These are phyloP conservation scores for Leptoxyphium fumago DNA, from an alignment of 2,329 filamentous ascomycete genomes.

Conservation along the genomic window DNA sequence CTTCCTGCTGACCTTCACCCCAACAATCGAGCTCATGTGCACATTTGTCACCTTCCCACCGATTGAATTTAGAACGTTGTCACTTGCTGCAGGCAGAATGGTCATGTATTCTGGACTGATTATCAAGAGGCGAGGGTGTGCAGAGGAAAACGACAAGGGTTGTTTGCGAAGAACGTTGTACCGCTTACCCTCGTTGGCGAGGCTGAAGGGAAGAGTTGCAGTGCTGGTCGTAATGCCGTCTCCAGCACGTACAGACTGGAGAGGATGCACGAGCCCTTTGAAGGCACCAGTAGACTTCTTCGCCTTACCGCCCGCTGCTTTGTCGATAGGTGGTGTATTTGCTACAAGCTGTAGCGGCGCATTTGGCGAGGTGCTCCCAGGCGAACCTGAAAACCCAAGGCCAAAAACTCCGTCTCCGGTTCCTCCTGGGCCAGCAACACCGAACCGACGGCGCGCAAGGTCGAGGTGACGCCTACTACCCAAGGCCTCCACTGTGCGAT, in stretches of 20 bases:
- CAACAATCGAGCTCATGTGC: constrained; percentile 68
- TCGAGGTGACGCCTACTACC: constrained; percentile 63
- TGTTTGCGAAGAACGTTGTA: constrained; percentile 73
- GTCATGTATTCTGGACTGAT: constrained; percentile 81
- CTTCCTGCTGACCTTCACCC: constrained; percentile 65
- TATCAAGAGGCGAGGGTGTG: constrained; percentile 60
- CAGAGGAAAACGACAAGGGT: constrained; percentile 63
- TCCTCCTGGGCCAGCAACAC: constrained; percentile 31
- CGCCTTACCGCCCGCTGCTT: constrained; percentile 15
- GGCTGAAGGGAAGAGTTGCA: constrained; percentile 23
- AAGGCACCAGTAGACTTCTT: constrained; percentile 7
- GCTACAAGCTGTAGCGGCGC: constrained; percentile 42
- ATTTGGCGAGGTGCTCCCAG: constrained; percentile 56
- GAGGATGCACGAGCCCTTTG: constrained; percentile 43
- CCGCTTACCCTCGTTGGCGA: constrained; percentile 35
- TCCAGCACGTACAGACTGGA: constrained; percentile 38
- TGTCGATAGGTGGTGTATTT: constrained; percentile 21
- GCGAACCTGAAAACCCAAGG: constrained; percentile 52
- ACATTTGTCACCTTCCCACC: constrained; percentile 60
- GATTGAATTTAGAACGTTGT: constrained; percentile 10
- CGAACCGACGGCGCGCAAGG: constrained; percentile 59
- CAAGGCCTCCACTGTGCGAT: constrained; percentile 65
- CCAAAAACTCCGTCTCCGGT: constrained; percentile 40
- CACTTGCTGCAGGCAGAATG: constrained; percentile 50
- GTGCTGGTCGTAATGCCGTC: constrained; percentile 17